A percentile compares a stretch with the other conserved stretches of the same genome.
Evolutionary conservation across 495 filamentous ascomycete genomes (phyloP).

Genomic region (Aspergillus indologenus): DNA sequence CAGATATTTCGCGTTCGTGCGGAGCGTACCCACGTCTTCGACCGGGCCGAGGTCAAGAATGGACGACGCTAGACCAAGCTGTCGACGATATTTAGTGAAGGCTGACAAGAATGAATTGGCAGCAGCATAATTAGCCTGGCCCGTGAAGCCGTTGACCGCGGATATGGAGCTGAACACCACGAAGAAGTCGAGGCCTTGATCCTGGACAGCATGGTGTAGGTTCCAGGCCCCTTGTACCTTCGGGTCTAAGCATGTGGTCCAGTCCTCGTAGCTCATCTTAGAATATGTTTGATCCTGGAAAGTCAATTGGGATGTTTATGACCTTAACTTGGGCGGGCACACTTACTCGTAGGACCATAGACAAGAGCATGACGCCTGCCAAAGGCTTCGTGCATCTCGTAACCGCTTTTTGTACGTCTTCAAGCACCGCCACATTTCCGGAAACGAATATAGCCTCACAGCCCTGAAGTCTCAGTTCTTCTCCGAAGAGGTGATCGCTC

Average conservation of each 20-base stretch:
- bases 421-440: slow-evolving; percentile 18
- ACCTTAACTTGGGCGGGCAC: too few species aligned
- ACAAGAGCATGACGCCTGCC: slow-evolving; percentile 33
- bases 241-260: slow-evolving; percentile 31
- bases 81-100: slow-evolving; percentile 29
- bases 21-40: slow-evolving; percentile 33
- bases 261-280: slow-evolving; percentile 43
- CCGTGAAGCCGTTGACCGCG: slow-evolving; percentile 28
- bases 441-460: slow-evolving; percentile 20
- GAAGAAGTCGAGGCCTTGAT: slow-evolving; percentile 47
- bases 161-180: slow-evolving; percentile 38
- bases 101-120: slow-evolving; percentile 36
- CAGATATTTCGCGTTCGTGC: slow-evolving; percentile 16
- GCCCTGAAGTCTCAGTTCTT: slow-evolving; percentile 36
- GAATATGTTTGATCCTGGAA: slow-evolving; percentile 27
- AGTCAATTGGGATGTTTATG: background rate
- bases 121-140: slow-evolving; percentile 36
- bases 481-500: slow-evolving; percentile 22
- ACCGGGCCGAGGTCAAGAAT: slow-evolving; percentile 32
- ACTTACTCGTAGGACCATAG: slow-evolving; percentile 30
- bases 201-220: slow-evolving; percentile 50
- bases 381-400: slow-evolving; percentile 16
- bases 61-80: slow-evolving; percentile 26
- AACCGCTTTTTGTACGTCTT: slow-evolving; percentile 20
- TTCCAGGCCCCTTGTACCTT: slow-evolving; percentile 52